Base-by-base conservation (phyloP, 208 protist species). In the Endotrypanum monterogeii region DNA sequence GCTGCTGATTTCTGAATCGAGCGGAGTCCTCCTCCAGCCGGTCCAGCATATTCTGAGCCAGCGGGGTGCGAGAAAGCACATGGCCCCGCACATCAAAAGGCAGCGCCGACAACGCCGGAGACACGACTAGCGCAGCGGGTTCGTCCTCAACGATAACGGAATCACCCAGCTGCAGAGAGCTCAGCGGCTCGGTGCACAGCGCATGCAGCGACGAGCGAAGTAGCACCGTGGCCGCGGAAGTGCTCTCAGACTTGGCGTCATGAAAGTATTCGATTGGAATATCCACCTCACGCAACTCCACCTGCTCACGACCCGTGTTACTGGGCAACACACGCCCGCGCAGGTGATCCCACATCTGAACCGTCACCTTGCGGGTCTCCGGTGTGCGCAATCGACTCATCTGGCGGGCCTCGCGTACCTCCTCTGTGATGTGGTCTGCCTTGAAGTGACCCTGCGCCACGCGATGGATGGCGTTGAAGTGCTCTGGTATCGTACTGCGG, bases 1-100 rank as follows among this genome's bases (percentile, higher is more conserved):
- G 74, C 74, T 87, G 78, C 74, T 92, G 80, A 6, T 74, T 37
- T n/a, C 80, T 79, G 78, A 90, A 97, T 57, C 83, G 76, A 41
- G 46, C 52, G 16, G 89, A 83, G 79, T 98, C 94, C 37, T 90
- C 82, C 62, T 92, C 85, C 23, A 98, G 74, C 2, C 94, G 84
- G 44, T 85, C 76, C 60, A 96, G 84, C 90, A 98, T 94, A 71
- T 84, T 82, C 63, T 86, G 68, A 44, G 87, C 89, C 46, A 98
- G 78, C 9, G 83, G 87, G 2, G 89, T 75, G 46, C 73, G 71
- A 18, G 86, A 78, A 50, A 81, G 75, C 7, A 78, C 74, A 78
- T 92, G 87, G 48, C 58, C 18, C 1, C 67, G 78, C 1, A 94
- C 73, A 55, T 94, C 82, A 67, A 96, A 97, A n/a, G 92, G 94